A percentile compares a stretch with the other conserved stretches of the same genome.
These are phyloP conservation scores for Plasmodium reichenowi DNA, from an alignment of 169 alveolate genomes.

Conservation along the genomic window DNA sequence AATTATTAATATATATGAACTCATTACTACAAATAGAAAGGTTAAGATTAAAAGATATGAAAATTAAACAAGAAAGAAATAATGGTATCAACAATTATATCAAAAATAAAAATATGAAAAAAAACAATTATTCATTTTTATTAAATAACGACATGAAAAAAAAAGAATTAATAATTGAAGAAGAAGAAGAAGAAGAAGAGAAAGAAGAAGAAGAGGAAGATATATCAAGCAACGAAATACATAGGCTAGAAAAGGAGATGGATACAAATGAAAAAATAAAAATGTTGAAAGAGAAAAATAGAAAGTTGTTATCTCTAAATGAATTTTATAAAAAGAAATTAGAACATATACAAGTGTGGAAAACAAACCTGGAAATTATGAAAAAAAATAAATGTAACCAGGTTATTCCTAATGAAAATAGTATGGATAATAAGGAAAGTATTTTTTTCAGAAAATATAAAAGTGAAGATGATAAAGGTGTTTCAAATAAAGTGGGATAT, in stretches of 20 bases:
- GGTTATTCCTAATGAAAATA: no score
- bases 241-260: slow-evolving; percentile 37
- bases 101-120: not conserved
- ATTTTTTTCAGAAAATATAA: not conserved
- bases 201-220: no score
- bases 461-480: not conserved
- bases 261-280: slow-evolving; percentile 26
- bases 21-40: slow-evolving; percentile 12
- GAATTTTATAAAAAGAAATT: slow-evolving; percentile 53
- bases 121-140: not conserved
- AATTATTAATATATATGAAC: slow-evolving; percentile 15
- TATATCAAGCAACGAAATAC: slow-evolving; percentile 59
- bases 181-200: slow-evolving; percentile 1
- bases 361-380: slow-evolving; percentile 4
- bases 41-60: not conserved
- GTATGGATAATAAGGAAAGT: no score
- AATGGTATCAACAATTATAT: not conserved
- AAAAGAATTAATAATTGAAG: not conserved
- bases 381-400: not conserved
- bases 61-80: slow-evolving; percentile 6
- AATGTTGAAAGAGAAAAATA: slow-evolving; percentile 21
- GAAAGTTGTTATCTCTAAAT: slow-evolving; percentile 24
- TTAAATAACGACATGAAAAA: not conserved
- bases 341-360: slow-evolving; percentile 47
- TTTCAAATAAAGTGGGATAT: not conserved